Base-by-base conservation (phyloP, 2,329 filamentous ascomycete species). In the Clarireedia monteithiana region DNA sequence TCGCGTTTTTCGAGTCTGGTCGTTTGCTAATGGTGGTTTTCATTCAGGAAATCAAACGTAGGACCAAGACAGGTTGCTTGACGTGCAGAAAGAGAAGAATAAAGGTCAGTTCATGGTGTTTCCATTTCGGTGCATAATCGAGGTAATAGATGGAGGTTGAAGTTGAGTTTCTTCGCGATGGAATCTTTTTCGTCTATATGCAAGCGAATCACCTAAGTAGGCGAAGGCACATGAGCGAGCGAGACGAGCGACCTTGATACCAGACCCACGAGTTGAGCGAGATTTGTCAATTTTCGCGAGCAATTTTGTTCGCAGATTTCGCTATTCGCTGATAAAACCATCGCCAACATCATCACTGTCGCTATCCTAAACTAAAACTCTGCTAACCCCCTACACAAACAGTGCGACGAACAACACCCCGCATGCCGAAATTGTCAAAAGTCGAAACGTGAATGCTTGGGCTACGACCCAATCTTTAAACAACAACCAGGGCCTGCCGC, bases 341-440 rank as follows among this genome's bases (percentile, higher is more conserved):
- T 42, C 52, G 40, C 39, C 30, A 5, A 30, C 52, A 14, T n/a
- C 40, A 44, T 50, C 52, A 44, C 20, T 44, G 40, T 55, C 52
- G 17, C 42, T 39, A 24, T 42, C n/a, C 42, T 23, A 46, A 23
- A 46, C 17, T 26, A 55, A 55, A 55, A 50, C 47, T 54, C 24
- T 55, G 27, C 52, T 55, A 55, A 55, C 36, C 24, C 24, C 26
- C 26, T 4, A 63, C 58, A 60, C 60, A 59, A 64, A 63, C 71
- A 96, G 94, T 99, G 94, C 75, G 94, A 97, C 81, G 94, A 99
- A 78, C 85, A 84, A 59, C 91, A 96, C 72, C 94, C 94, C 23
- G 85, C 86, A 58, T 99, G 94, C 77, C 85, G 90, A 74, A 90
- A 94, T 69, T 94, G 89, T 74, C 85, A 86, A 68, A 94, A 94